Evolutionary conservation across 371 early-diverging fungal species (phyloP).

Genomic region (Mucor lusitanicus): DNA sequence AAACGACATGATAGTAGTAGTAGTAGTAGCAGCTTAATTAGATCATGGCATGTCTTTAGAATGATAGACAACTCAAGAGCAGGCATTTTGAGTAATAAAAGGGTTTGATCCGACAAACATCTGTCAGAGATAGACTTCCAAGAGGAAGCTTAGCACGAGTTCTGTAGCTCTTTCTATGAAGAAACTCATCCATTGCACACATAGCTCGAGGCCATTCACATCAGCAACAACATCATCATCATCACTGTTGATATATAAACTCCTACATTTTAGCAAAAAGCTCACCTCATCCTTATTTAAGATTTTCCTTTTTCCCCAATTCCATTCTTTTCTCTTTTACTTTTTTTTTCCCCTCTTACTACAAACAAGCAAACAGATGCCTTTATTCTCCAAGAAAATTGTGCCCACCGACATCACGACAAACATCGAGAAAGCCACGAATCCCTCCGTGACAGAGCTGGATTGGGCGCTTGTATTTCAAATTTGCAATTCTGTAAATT

Average conservation of each 20-base stretch:
- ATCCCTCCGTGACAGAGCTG: constrained; percentile 26
- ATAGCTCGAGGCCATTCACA: not conserved
- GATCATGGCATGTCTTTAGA: not conserved
- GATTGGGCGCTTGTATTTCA: constrained; percentile 50
- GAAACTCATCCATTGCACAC: too few relatives aligned
- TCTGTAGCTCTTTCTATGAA: too few relatives aligned
- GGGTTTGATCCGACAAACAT: too few relatives aligned
- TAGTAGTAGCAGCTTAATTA: too few relatives aligned
- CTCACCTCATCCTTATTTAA: not conserved
- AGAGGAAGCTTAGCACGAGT: too few relatives aligned
- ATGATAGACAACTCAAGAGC: not conserved
- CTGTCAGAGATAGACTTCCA: too few relatives aligned
- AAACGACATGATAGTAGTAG: too few relatives aligned
- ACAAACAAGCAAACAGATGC: constrained; percentile 14
- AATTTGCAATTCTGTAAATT: constrained; percentile 45
- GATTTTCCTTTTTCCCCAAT: not conserved
- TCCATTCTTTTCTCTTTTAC: constrained; percentile 7
- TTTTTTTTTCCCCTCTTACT: constrained; percentile 4
- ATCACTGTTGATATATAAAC: not conserved
- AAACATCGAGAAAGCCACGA: constrained; percentile 35
- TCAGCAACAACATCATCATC: not conserved
- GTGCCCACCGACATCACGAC: constrained; percentile 43
- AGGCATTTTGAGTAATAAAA: not conserved
- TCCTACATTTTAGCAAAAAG: not conserved
- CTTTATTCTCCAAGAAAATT: constrained; percentile 48